A percentile compares a stretch with the other conserved stretches of the same genome.
Evolutionary conservation across 805 yeast species (phyloP).

Genomic region (Starmerella lactis-condensi): DNA sequence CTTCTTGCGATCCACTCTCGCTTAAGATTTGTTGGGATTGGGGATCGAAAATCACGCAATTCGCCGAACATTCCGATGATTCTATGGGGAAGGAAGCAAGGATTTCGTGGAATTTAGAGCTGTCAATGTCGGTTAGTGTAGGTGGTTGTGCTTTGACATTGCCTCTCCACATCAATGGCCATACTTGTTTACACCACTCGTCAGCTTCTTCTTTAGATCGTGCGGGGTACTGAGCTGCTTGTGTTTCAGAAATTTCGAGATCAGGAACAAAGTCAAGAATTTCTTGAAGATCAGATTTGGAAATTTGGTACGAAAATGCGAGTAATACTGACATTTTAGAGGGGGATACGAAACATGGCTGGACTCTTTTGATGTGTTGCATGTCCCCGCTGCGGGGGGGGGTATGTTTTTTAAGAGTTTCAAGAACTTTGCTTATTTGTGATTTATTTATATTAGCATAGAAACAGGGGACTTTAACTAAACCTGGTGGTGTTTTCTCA

Average conservation of each 20-base stretch:
- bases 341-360: conserved; percentile 9
- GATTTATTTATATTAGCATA: conserved; percentile 10
- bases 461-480: conserved; percentile 13
- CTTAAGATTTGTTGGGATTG: conserved; percentile 29
- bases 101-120: too few species aligned
- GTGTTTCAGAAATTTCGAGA: conserved; percentile 7
- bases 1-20: conserved; percentile 23
- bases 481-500: conserved; percentile 15
- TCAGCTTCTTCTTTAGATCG: conserved; percentile 45
- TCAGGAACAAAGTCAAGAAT: conserved; percentile 21
- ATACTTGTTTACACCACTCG: conserved; percentile 44
- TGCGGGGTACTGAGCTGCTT: conserved; percentile 49
- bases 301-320: conserved; percentile 6
- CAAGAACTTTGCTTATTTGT: conserved; percentile 9
- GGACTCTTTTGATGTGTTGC: conserved; percentile 24
- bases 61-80: too few species aligned
- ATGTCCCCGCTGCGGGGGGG: conserved; percentile 22
- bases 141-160: conserved; percentile 39
- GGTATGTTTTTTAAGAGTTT: conserved; percentile 16
- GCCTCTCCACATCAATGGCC: conserved; percentile 94
- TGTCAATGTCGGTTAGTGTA: too few species aligned
- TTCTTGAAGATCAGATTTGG: conserved; percentile 5
- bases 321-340: conserved; percentile 8
- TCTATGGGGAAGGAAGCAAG: too few species aligned
- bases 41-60: too few species aligned